Base-by-base conservation (phyloP, 2,329 filamentous ascomycete species). In the Trichoderma sp. region DNA sequence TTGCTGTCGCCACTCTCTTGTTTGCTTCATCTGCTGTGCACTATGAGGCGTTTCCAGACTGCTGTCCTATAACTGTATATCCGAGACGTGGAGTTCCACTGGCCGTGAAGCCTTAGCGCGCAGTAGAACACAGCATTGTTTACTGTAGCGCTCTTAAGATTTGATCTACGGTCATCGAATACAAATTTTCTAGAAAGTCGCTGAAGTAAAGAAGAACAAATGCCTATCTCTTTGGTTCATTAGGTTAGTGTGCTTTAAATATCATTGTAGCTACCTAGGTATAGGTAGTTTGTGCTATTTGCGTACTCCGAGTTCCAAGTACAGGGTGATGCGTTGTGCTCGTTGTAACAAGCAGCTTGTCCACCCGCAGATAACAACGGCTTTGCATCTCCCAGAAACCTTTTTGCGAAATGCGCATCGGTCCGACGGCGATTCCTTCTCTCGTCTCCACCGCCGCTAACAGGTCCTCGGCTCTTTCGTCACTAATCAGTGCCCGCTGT, bases 401-500 rank as follows among this genome's bases (percentile, higher is more conserved):
- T 71, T 69, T 55, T 64, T 60, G 68, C 70, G 71, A 63, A 66
- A 68, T 54, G 68, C 64, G 43, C 70, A 71, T 37, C 39, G 26
- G 46, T 8, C 56, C 54, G 21, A 59, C 51, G 54, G 30, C 14
- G 63, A 66, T 21, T 14, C 8, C 43, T 10, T 66, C 39, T 59
- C 4, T 54, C 65, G 5, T 70, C 30, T 59, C 28, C 43, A 69
- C 46, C 2, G 60, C 34, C 52, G 70, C 69, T 64, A 78, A 69
- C 72, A 79, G 70, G 69, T 74, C 71, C 71, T 76, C 73, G 63
- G 76, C 76, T 73, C 64, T 77, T 70, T 75, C 72, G 69, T 77
- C 59, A 77, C 76, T 71, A 74, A 68, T 72, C 69, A 79, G 74
- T 67, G 79, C 74, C 64, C 73, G 76, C 74, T 79, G 77, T 72